Evolutionary conservation across 2,329 filamentous ascomycete species (phyloP).

Genomic region (Blumeria hordei): DNA sequence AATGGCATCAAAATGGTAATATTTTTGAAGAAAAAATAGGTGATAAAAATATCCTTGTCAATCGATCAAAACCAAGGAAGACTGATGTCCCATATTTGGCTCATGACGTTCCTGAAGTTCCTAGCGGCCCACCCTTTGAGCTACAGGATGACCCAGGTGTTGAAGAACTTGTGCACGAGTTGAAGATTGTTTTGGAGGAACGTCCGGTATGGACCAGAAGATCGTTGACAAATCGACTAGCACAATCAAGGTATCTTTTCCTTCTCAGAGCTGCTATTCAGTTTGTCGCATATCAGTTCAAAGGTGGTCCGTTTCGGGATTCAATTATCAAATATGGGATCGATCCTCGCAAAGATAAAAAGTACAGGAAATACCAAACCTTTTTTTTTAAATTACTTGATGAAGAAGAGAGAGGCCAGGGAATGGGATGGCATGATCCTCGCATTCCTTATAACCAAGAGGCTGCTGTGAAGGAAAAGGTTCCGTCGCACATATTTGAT

Average conservation of each 20-base stretch:
- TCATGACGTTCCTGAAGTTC: conserved; percentile 7
- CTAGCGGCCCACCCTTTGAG: conserved; percentile 3
- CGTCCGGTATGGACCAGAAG: conserved; percentile 75
- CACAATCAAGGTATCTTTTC: conserved; percentile 24
- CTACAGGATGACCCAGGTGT: conserved; percentile 25
- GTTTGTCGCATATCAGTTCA: conserved; percentile 79
- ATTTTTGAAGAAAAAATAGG: conserved; percentile 18
- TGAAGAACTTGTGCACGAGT: conserved; percentile 34
- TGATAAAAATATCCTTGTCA: conserved; percentile 13
- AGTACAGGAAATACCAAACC: conserved; percentile 67
- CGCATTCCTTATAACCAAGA: conserved; percentile 9
- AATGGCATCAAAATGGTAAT: conserved; percentile 68
- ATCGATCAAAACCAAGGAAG: conserved; percentile 7
- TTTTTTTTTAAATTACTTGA: conserved; percentile 52
- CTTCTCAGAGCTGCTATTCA: conserved; percentile 52
- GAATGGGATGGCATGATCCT: conserved; percentile 9
- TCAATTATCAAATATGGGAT: conserved; percentile 65
- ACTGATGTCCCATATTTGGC: conserved; percentile 9
- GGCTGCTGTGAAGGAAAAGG: conserved; percentile 5
- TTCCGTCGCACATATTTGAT: conserved; percentile 54
- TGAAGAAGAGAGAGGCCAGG: conserved; percentile 7
- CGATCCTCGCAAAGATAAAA: conserved; percentile 56
- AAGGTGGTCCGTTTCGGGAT: conserved; percentile 77
- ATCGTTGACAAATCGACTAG: conserved; percentile 51
- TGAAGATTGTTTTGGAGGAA: conserved; percentile 41